These are phyloP conservation scores for Clavispora carvajalis DNA, from an alignment of 805 yeast genomes.

Conservation along the genomic window DNA sequence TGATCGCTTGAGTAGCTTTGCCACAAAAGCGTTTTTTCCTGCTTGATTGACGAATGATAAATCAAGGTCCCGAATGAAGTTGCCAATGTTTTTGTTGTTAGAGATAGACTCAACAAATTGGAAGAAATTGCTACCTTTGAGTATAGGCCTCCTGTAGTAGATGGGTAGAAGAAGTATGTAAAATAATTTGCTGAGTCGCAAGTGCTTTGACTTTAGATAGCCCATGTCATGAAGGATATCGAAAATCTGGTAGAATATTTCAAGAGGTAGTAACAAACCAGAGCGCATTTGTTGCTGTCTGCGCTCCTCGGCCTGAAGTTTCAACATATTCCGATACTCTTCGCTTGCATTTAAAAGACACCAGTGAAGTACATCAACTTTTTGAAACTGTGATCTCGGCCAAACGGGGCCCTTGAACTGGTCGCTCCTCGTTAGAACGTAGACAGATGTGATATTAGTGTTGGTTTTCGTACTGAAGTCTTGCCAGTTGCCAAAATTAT, in stretches of 20 bases:
- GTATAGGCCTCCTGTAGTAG: slow-evolving; percentile 58
- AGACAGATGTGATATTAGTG: slow-evolving; percentile 26
- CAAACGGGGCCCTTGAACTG: slow-evolving; percentile 28
- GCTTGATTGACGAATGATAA: slow-evolving; percentile 77
- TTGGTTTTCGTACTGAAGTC: slow-evolving; percentile 23
- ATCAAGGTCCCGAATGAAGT: slow-evolving; percentile 61
- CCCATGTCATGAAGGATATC: slow-evolving; percentile 25
- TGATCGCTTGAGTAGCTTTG: slow-evolving; percentile 76
- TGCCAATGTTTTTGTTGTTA: slow-evolving; percentile 47
- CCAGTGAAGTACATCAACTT: slow-evolving; percentile 42
- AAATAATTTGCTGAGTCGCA: slow-evolving; percentile 59
- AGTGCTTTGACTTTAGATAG: slow-evolving; percentile 40
- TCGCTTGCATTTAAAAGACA: slow-evolving; percentile 24
- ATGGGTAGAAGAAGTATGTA: slow-evolving; percentile 57
- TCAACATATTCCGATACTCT: slow-evolving; percentile 15
- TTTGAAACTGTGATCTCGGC: slow-evolving; percentile 49
- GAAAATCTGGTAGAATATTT: slow-evolving; percentile 28
- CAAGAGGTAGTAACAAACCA: slow-evolving; percentile 30
- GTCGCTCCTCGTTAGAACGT: slow-evolving; percentile 25
- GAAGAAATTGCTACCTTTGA: slow-evolving; percentile 64
- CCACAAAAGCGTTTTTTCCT: slow-evolving; percentile 87
- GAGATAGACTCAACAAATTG: slow-evolving; percentile 68
- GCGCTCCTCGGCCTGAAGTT: slow-evolving; percentile 9
- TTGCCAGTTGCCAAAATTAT: slow-evolving; percentile 17
- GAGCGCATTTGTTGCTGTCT: slow-evolving; percentile 9